Evolutionary conservation across 805 yeast species (phyloP), one percentile per base, ranked within the genome.

Genomic region (Saccharomycopsis microspora): DNA sequence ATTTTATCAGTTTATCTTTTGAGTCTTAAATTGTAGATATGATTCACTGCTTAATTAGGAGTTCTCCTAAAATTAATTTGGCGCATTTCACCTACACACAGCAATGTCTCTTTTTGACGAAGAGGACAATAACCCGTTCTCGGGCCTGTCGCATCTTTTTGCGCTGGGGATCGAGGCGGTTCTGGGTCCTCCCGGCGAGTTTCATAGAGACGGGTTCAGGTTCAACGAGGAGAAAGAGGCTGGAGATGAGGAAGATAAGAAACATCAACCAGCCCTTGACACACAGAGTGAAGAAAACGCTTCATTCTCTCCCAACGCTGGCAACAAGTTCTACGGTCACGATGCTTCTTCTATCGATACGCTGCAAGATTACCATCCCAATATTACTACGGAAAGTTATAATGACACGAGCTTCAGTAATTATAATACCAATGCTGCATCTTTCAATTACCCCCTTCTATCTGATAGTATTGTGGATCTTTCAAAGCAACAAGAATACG

Each of bases 11-110:
- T 19, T 19, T 19, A 19, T 19, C 19, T 19, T 19, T 19, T 19
- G 19, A 19, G 19, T 19, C 19, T 19, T 19, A 19, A 19, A 19
- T 19, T 19, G 19, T 19, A 19, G 52, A 90, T 87, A 32, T 89
- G 80, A 32, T 88, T 85, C 11, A 96, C 87, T 4, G 98, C 96
- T 60, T 82, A 75, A 67, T 90, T 93, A 48, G 79, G 74, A 44
- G 80, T 64, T 44, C 87, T 76, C 28, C 88, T 80, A 59, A 82
- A 78, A 67, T 83, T 85, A 66, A 88, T 88, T 37, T 95, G 78
- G 58, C 87, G 95, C 64, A 97, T 79, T 19, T 19, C 19, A 19
- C 19, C 19, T 19, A 19, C 98, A 88, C 89, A 8, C 27, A 33
- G 9, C 38, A n/a, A 51, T 51, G 54, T 41, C 52, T 4, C n/a